Evolutionary conservation across 2,329 filamentous ascomycete species (phyloP), one percentile per base, ranked within the genome.

Genomic region (Alternaria atra): DNA sequence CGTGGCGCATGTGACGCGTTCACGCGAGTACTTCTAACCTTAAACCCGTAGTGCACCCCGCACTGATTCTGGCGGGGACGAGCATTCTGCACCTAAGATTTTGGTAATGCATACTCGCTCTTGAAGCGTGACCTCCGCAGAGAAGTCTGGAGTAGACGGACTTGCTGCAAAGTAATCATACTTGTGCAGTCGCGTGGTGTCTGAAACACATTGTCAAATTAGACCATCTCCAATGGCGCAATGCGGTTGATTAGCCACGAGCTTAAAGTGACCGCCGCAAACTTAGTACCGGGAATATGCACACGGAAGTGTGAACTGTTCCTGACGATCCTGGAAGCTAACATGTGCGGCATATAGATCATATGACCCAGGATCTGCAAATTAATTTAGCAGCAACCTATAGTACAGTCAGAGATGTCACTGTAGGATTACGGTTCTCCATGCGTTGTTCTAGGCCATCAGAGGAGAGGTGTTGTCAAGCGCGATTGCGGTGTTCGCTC

Each of bases 171-270:
- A 27, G 46, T 50, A 25, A 50, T 50, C 46, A 27, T 17, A 25
- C 23, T 34, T 50, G 9, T 8, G 20, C 17, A 37, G 13, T 30
- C 29, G 37, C 51, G 27, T 42, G 20, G 39, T 17, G 34, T 46
- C 47, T 68, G 61, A 68, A 66, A 66, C 66, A 43, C 55, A 43
- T 51, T 50, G 29, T 34, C 34, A 54, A 17, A 29, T 55, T 55
- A 47, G 48, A 29, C 40, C 46, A 29, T 40, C 15, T 37, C 39
- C 23, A 23, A 60, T 52, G 50, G 57, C 58, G 30, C 48, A 29
- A 64, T 35, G 53, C 55, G 50, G 58, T 39, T 43, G 57, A 58
- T 54, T 50, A 47, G 30, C 42, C 59, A 43, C 37, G 59, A 59
- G 42, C 57, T 59, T 53, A 48, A 63, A 30, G 43, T 55, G 59